Evolutionary conservation across 176 grass and related monocot genomes (phyloP).

Genomic region (Triticum dicoccoides): DNA sequence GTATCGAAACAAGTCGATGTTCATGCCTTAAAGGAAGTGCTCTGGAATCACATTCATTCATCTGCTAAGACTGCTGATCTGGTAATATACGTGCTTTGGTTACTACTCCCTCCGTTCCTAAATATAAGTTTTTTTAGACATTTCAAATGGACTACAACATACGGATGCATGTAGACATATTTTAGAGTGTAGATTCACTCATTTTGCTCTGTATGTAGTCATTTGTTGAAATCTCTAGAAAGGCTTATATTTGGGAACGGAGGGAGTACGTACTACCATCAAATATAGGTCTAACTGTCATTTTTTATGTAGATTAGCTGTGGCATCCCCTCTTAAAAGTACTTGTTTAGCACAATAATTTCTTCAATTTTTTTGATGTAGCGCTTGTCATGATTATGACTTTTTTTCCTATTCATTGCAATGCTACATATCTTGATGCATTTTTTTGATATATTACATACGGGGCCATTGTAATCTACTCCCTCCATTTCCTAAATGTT

Average conservation of each 20-base stretch:
- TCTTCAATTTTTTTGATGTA: background rate
- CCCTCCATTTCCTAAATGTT: too few relatives aligned
- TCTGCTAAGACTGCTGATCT: slow-evolving; percentile 41
- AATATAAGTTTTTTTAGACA: too few relatives aligned
- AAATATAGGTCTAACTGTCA: background rate
- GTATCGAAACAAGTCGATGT: slow-evolving; percentile 98
- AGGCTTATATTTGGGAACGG: too few relatives aligned
- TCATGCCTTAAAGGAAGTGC: slow-evolving; percentile 89
- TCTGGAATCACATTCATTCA: slow-evolving; percentile 86
- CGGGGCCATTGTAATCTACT: background rate
- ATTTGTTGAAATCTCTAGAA: too few relatives aligned
- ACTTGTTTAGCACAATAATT: background rate
- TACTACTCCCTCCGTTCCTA: background rate
- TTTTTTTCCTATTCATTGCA: too few relatives aligned
- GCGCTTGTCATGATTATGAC: background rate
- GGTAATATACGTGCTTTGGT: slow-evolving; percentile 39
- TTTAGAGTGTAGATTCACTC: too few relatives aligned
- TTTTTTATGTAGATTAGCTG: background rate
- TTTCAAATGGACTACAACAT: too few relatives aligned
- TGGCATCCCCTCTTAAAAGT: background rate
- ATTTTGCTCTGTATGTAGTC: too few relatives aligned
- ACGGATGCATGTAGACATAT: too few relatives aligned
- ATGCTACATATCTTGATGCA: too few relatives aligned
- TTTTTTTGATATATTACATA: too few relatives aligned
- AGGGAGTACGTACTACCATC: background rate